Evolutionary conservation across 495 filamentous ascomycete species (phyloP), one percentile per base, ranked within the genome.

Genomic region (Sporormia fimetaria): DNA sequence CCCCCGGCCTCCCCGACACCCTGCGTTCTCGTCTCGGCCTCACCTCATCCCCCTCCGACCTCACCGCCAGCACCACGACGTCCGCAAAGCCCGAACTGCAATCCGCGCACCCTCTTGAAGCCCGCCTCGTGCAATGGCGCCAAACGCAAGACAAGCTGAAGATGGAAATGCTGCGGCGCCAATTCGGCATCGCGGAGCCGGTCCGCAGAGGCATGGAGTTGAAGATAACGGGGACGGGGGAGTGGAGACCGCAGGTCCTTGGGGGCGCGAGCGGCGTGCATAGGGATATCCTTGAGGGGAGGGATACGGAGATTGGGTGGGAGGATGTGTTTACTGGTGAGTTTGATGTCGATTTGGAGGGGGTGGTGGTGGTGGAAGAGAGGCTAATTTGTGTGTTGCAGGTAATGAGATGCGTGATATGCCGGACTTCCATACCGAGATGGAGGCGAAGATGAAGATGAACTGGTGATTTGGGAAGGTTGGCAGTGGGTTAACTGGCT

Each of bases 161-260:
- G 67, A 92, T 92, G 85, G 76, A 87, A 64, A 63, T 70, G 22
- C 72, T 94, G 58, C 74, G 86, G 31, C 82, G 85, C 40, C 74
- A 79, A 22, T 95, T 81, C 61, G 88, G 88, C 30, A 84, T 94
- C 42, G 83, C 80, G n/a, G 88, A 94, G 73, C 87, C 88, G 7
- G 74, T 95, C 47, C 74, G 83, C 11, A 75, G 88, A n/a, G 81
- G 79, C 24, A 98, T 98, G 88, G 88, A 98, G 69, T 65, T 93
- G 55, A 82, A 81, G 71, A 86, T 93, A 56, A 71, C 75, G 33
- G 69, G 75, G 36, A 71, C 67, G 55, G 70, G 72, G 15, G 70
- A 67, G 37, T 74, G 74, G 64, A 49, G 63, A 40, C 69, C 69
- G 22, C 57, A 37, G 39, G 52, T 57, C 28, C 34, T 70, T 38